Percentiles rank a stretch among this genome's conserved stretches.
These are phyloP conservation scores for Barnettozyma wickerhamii DNA, from an alignment of 805 yeast species.

Conservation along the genomic window DNA sequence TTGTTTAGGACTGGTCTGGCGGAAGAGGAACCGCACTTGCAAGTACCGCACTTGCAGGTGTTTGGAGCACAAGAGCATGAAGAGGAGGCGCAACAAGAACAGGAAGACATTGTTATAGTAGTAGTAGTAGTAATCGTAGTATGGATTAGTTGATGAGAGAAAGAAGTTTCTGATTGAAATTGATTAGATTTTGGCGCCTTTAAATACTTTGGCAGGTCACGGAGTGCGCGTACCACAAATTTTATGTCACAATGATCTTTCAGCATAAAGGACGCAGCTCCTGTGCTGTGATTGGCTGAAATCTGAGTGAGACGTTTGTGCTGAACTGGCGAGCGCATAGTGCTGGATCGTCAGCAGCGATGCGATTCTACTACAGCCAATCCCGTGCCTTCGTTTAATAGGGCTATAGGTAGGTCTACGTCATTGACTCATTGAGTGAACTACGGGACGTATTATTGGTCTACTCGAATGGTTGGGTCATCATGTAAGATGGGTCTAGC, in stretches of 20 bases:
- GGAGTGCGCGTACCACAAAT: constrained; percentile 3
- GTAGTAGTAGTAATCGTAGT: background rate
- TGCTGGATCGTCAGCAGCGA: background rate
- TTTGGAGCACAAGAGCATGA: constrained; percentile 10
- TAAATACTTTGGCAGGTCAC: too few relatives aligned
- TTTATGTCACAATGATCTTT: too few relatives aligned
- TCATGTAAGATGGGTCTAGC: too few relatives aligned
- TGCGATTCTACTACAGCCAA: background rate
- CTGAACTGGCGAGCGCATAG: background rate
- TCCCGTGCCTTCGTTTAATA: too few relatives aligned
- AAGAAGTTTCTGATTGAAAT: background rate
- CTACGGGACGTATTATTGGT: too few relatives aligned
- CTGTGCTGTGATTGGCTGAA: too few relatives aligned
- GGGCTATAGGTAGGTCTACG: too few relatives aligned
- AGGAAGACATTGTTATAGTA: constrained; percentile 5
- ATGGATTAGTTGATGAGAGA: background rate
- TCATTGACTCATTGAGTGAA: too few relatives aligned
- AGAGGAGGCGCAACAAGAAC: constrained; percentile 7
- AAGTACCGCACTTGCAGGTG: constrained; percentile 4
- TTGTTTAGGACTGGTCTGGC: constrained; percentile 2
- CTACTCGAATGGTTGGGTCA: too few relatives aligned
- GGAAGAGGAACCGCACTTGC: constrained; percentile 7
- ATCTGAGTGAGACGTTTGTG: background rate
- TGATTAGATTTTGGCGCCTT: background rate
- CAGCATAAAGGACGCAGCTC: too few relatives aligned